These are phyloP conservation scores for Microglena sp. DNA, from an alignment of 139 green algal genomes.

Conservation along the genomic window DNA sequence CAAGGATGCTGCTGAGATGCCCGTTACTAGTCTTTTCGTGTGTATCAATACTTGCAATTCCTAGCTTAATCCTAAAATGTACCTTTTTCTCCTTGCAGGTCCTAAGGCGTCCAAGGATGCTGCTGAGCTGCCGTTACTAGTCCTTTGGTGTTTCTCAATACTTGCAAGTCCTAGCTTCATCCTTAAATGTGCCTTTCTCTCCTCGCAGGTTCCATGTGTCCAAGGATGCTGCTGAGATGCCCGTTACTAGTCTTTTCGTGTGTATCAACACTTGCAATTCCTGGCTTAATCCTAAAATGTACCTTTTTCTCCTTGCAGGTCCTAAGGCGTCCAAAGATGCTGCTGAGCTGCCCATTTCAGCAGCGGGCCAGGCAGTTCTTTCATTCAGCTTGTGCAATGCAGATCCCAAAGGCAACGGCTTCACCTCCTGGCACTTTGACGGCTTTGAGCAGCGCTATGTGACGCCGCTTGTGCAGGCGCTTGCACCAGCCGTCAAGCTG, in stretches of 20 bases:
- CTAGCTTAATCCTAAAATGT: too few relatives aligned
- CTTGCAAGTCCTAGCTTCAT: too few relatives aligned
- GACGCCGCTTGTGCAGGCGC: constrained; percentile 1
- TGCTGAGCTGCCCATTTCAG: not conserved
- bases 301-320: not conserved
- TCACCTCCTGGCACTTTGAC: constrained; percentile 9
- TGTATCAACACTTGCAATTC: not conserved
- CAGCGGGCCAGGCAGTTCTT: constrained; percentile 12
- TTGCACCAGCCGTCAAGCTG: constrained; percentile 10
- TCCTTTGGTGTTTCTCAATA: too few relatives aligned
- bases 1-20: too few relatives aligned
- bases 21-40: too few relatives aligned
- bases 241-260: not conserved
- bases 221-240: not conserved
- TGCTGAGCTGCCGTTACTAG: too few relatives aligned
- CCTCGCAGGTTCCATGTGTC: not conserved
- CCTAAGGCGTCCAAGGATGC: too few relatives aligned
- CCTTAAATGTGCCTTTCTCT: not conserved
- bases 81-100: too few relatives aligned
- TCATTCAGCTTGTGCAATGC: constrained; percentile 34
- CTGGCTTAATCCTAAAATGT: not conserved
- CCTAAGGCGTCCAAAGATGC: not conserved
- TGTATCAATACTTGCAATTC: too few relatives aligned
- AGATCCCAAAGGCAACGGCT: constrained; percentile 9
- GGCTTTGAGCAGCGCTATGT: constrained; percentile 16